Evolutionary conservation across 176 grass and related monocot genomes (phyloP), one percentile per base, ranked within the genome.

Genomic region (Areca catechu): DNA sequence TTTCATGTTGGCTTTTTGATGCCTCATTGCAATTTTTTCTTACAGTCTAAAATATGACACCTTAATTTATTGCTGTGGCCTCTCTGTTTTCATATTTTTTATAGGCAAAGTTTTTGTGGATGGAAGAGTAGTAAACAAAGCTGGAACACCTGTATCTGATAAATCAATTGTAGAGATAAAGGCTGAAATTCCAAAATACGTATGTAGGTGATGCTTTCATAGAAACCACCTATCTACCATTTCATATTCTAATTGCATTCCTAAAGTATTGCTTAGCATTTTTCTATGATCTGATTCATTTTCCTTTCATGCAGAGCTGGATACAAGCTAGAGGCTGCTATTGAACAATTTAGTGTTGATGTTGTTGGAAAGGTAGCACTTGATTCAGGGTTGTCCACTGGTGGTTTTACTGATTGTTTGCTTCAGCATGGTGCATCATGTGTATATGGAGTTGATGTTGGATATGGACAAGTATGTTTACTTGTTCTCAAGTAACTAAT

Each of bases 191-290:
- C 92, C 83, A 22, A 97, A 97, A 97, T 97, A 91, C 88, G 92
- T 97, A 91, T 91, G 86, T 88, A 97, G 86, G 92, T 97, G 92
- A 97, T 97, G 86, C 83, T 85, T 77, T 74, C 65, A 57, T n/a
- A 24, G 5, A 54, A 62, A 47, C 25, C 50, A 17, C 43, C n/a
- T 54, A 37, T 53, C 25, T 15, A 20, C 29, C 10, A 12, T 43
- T 43, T 43, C 34, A n/a, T 43, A 43, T 43, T 43, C 9, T 43
- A 43, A 12, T 43, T 43, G 34, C 34, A 43, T 12, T 43, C 34
- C 14, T 2, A 43, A 43, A 43, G 34, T 43, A 43, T n/a, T 43
- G 34, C 34, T 43, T 43, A 43, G 34, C 34, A 14, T 19, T 63
- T 22, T 43, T 63, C 16, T 7, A 60, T 43, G 12, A 4, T 82